Percentiles rank a stretch among this genome's conserved stretches.
These are phyloP conservation scores for Oryza officinalis DNA, from an alignment of 176 grass and related monocot species.

Conservation along the genomic window DNA sequence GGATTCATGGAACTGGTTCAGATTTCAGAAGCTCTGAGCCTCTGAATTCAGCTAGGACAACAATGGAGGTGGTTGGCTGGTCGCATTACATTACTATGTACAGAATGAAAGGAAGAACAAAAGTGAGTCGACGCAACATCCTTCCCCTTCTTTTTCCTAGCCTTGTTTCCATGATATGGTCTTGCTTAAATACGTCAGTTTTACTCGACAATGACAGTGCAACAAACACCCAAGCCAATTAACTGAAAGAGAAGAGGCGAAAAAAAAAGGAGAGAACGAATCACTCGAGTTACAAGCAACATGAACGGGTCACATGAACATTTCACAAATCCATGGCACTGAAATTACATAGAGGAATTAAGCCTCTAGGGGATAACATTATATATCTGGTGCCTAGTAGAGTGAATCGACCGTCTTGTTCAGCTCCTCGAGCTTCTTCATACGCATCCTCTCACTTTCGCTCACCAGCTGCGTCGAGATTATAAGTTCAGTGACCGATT, in stretches of 20 bases:
- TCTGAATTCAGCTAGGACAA: background rate
- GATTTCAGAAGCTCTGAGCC: background rate
- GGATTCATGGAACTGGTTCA: constrained; percentile 11
- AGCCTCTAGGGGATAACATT: constrained; percentile 7
- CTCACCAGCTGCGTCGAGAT: constrained; percentile 69
- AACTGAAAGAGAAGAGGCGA: background rate
- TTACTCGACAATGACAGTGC: constrained; percentile 45
- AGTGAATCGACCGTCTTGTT: constrained; percentile 88
- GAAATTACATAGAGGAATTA: constrained; percentile 20
- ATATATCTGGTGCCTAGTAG: constrained; percentile 44
- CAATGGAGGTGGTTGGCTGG: background rate
- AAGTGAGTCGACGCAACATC: background rate
- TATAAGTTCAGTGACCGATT: background rate
- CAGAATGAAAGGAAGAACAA: background rate
- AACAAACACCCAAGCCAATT: constrained; percentile 36
- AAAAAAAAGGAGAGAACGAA: background rate
- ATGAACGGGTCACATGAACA: constrained; percentile 11
- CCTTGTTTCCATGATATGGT: constrained; percentile 1
- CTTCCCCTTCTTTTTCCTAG: background rate
- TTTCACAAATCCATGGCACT: constrained; percentile 31
- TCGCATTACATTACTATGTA: background rate
- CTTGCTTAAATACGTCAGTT: constrained; percentile 47
- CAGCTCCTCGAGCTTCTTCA: constrained; percentile 98
- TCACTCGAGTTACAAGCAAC: constrained; percentile 35
- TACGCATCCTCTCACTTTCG: constrained; percentile 90